phyloP scores from a whole-genome alignment of 75 land plant species.

The Cunninghamia lanceolata region DNA sequence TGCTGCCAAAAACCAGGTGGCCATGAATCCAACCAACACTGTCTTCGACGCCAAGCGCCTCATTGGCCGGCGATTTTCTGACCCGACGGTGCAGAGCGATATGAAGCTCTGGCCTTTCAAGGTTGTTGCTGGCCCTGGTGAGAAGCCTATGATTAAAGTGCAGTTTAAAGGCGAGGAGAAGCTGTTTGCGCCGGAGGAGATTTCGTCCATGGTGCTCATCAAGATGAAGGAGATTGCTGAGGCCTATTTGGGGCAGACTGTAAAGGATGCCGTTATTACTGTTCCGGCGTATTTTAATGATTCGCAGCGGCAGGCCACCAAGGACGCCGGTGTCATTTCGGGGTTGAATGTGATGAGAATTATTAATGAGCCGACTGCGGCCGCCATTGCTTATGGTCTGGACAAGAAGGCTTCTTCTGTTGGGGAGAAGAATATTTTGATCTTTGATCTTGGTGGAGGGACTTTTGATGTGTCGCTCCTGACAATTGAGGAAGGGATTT shows the following conservation, averaged over 20 bases:
- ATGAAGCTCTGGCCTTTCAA: constrained; percentile 73
- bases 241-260: constrained; percentile 53
- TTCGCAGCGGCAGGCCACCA: constrained; percentile 68
- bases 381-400: constrained; percentile 66
- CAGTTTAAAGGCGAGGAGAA: constrained; percentile 66
- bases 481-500: constrained; percentile 62
- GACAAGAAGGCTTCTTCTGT: constrained; percentile 50
- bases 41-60: constrained; percentile 78
- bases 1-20: constrained; percentile 87
- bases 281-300: constrained; percentile 78
- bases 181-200: constrained; percentile 66
- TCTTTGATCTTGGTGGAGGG: constrained; percentile 62
- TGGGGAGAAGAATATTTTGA: constrained; percentile 56
- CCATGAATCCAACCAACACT: constrained; percentile 83
- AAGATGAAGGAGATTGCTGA: constrained; percentile 73
- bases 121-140: constrained; percentile 53
- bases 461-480: constrained; percentile 60
- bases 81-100: constrained; percentile 62
- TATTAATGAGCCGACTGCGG: constrained; percentile 59
- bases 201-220: constrained; percentile 67
- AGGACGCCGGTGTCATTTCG: constrained; percentile 67
- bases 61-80: constrained; percentile 60
- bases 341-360: constrained; percentile 55
- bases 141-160: constrained; percentile 63
- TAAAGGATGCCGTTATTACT: constrained; percentile 73